Evolutionary conservation across 495 filamentous ascomycete genomes (phyloP), one percentile per base, ranked within the genome.

Genomic region (Tuber melanosporum): DNA sequence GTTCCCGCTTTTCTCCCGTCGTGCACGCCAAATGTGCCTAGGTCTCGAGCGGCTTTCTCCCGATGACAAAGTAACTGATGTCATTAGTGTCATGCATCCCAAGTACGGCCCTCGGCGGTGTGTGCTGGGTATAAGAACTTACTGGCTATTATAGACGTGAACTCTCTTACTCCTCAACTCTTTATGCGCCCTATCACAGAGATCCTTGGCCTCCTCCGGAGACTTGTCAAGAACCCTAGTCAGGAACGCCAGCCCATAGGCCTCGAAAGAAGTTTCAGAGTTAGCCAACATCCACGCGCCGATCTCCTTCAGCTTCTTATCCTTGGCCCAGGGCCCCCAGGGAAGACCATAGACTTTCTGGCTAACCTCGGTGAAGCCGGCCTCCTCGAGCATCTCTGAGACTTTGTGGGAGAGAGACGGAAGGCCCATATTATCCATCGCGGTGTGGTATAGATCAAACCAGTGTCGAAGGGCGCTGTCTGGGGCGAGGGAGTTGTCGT

Each of bases 141-240:
- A 62, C 52, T 62, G 52, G 10, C 0, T 14, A 62, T 62, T 62
- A 41, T 87, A 85, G 9, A 89, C 84, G 69, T 75, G 77, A 72
- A 87, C 81, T 57, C 85, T 85, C n/a, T 83, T 84, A 39, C 86
- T 87, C 46, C 84, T 79, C 26, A 82, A 84, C 39, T 87, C 85
- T 66, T 86, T 82, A 70, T 89, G 85, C 14, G 81, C 85, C 2
- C 85, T 86, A 71, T 74, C 78, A 20, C 90, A 87, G 71, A 88
- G 86, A 84, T 90, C 90, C 72, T 84, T 85, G 22, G 83, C 83
- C 49, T 87, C 87, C 32, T 87, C 83, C 32, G 79, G 76, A 77
- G 86, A 74, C 44, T 73, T 76, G 3, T 52, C 71, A 15, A 76
- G 36, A 46, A 26, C 75, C 45, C 46, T 76, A 1, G 75, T 74